Evolutionary conservation across 148 eudicot species (phyloP).

Genomic region (Nepenthes mirabilis): DNA sequence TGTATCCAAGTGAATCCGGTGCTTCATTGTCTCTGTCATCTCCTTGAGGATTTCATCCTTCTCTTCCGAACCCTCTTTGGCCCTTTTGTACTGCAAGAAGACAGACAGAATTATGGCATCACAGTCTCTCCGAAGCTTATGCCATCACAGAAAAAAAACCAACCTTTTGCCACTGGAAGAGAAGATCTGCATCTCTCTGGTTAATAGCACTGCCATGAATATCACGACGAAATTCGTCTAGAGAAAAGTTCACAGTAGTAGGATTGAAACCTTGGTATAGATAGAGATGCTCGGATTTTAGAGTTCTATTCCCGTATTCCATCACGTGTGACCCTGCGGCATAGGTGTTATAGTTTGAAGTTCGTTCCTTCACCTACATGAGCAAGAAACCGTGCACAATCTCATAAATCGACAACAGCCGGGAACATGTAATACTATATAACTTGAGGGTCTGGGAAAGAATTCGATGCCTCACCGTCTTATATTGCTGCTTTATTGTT

Average conservation of each 20-base stretch:
- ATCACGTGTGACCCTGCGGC: constrained; percentile 64
- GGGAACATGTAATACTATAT: background rate
- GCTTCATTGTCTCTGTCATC: constrained; percentile 41
- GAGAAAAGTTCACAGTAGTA: constrained; percentile 37
- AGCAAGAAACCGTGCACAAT: background rate
- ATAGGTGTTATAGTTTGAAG: constrained; percentile 59
- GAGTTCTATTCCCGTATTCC: constrained; percentile 72
- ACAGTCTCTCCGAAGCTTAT: too few relatives aligned
- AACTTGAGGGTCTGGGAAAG: background rate
- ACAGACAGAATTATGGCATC: background rate
- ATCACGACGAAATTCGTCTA: constrained; percentile 16
- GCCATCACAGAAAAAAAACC: too few relatives aligned
- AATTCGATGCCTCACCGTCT: constrained; percentile 28
- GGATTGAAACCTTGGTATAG: constrained; percentile 40
- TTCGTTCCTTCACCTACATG: constrained; percentile 65
- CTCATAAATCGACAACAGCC: too few relatives aligned
- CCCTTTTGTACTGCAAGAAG: constrained; percentile 36
- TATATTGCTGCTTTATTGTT: constrained; percentile 52
- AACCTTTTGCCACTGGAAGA: constrained; percentile 69
- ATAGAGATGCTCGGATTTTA: constrained; percentile 48
- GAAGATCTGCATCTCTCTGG: constrained; percentile 88
- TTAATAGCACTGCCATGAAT: constrained; percentile 48
- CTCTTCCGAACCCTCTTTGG: constrained; percentile 19
- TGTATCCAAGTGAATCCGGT: constrained; percentile 54
- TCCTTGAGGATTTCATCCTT: constrained; percentile 35